Conservation (phyloP, 768 basidiomycete species). For the Hypholoma fasciculare region DNA sequence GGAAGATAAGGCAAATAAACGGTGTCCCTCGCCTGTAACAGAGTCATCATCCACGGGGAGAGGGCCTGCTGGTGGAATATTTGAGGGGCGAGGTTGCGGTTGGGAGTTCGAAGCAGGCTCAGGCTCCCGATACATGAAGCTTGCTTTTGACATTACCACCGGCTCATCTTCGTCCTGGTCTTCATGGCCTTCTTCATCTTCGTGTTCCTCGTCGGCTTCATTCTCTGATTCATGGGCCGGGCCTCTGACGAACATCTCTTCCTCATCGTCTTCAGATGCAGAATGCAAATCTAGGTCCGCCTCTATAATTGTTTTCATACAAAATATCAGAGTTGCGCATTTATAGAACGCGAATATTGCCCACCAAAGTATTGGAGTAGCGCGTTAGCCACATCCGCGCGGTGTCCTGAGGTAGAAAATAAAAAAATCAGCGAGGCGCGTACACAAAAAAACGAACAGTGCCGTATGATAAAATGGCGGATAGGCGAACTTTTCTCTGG, state of each 20-base stretch:
- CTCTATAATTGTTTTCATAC: slow-evolving; percentile 20
- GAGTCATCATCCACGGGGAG: slow-evolving; percentile 19
- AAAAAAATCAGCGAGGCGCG: neutral
- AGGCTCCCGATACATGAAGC: neutral
- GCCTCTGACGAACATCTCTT: slow-evolving; percentile 6
- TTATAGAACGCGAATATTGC: slow-evolving; percentile 1
- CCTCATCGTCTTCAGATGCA: slow-evolving; percentile 45
- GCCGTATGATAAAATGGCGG: neutral
- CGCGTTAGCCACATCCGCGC: slow-evolving; percentile 12
- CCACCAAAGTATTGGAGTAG: slow-evolving; percentile 51
- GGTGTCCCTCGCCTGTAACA: slow-evolving; percentile 18
- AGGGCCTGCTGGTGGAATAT: neutral
- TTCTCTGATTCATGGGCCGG: neutral
- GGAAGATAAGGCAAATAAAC: neutral
- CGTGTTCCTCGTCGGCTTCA: neutral
- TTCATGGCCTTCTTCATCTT: slow-evolving; percentile 25
- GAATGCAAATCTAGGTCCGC: slow-evolving; percentile 50
- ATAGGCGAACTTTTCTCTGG: neutral
- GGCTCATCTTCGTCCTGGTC: slow-evolving; percentile 17
- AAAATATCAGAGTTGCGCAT: neutral
- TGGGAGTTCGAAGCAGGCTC: neutral
- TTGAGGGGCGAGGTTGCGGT: neutral
- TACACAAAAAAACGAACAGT: neutral
- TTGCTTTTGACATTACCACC: slow-evolving; percentile 4
- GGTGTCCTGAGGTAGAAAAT: neutral